Conservation (phyloP, 1,139 yeast species). For the Candida sp. region DNA sequence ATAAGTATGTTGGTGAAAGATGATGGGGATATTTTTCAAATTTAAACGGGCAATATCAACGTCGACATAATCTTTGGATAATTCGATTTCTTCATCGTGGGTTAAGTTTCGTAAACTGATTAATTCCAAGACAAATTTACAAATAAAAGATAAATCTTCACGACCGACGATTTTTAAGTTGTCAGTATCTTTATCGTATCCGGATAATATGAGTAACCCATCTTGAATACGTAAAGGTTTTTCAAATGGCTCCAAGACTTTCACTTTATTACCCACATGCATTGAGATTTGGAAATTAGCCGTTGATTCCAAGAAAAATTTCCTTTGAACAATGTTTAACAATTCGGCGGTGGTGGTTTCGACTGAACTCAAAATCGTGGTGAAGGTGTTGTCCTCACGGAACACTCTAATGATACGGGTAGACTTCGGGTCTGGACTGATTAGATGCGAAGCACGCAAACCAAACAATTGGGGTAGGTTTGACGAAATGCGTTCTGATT, state of each 20-base stretch:
- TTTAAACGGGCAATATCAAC: constrained; percentile 75
- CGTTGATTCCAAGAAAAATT: constrained; percentile 70
- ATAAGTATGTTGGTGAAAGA: constrained; percentile 76
- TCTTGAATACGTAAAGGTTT: constrained; percentile 78
- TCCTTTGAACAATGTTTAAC: constrained; percentile 62
- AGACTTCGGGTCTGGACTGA: constrained; percentile 21
- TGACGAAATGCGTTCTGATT: constrained; percentile 3
- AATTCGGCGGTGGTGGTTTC: constrained; percentile 79
- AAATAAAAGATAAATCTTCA: constrained; percentile 82
- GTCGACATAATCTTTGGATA: constrained; percentile 66
- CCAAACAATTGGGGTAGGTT: constrained; percentile 39
- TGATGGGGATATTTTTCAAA: constrained; percentile 80
- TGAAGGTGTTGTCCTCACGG: constrained; percentile 77
- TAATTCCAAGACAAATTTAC: constrained; percentile 79
- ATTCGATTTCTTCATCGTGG: constrained; percentile 60
- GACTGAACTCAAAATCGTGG: constrained; percentile 71
- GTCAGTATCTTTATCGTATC: constrained; percentile 69
- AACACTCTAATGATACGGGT: constrained; percentile 65
- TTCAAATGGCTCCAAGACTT: constrained; percentile 70
- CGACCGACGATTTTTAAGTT: constrained; percentile 77
- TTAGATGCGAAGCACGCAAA: constrained; percentile 22
- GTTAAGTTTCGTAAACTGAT: constrained; percentile 68
- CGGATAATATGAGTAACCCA: constrained; percentile 70
- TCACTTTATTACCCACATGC: constrained; percentile 74
- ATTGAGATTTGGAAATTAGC: constrained; percentile 79